A percentile compares a stretch with the other conserved stretches of the same genome.
Conservation (phyloP, 2,329 filamentous ascomycete genomes). For the Aspergillus oerlinghausenensis region DNA sequence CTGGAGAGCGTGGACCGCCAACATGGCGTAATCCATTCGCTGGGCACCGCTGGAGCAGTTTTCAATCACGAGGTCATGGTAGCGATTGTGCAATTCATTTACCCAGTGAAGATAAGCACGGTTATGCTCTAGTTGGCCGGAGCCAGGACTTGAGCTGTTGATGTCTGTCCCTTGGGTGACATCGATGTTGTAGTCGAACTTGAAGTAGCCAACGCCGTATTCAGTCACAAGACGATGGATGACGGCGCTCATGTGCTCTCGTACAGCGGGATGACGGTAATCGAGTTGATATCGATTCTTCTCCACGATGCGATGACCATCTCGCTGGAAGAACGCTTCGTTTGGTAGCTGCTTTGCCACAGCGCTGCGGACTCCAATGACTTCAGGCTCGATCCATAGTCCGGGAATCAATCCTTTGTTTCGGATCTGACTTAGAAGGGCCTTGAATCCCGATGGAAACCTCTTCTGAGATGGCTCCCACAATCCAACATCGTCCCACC, state of each 20-base stretch:
- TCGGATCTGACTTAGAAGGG: slow-evolving; percentile 21
- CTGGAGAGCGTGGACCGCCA: slow-evolving; percentile 28
- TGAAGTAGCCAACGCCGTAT: slow-evolving; percentile 32
- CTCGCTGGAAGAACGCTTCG: slow-evolving; percentile 31
- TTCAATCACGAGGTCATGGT: slow-evolving; percentile 31
- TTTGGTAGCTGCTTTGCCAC: slow-evolving; percentile 22
- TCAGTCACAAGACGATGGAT: slow-evolving; percentile 21
- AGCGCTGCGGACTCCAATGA: slow-evolving; percentile 28
- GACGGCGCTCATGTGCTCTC: slow-evolving; percentile 19
- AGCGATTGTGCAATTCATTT: slow-evolving; percentile 19
- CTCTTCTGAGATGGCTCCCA: slow-evolving; percentile 31
- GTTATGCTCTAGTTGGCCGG: slow-evolving; percentile 26
- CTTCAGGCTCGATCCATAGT: slow-evolving; percentile 36
- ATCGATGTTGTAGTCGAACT: slow-evolving; percentile 38
- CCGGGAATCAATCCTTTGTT: slow-evolving; percentile 25
- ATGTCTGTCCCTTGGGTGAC: slow-evolving; percentile 31
- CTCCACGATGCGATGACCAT: slow-evolving; percentile 29
- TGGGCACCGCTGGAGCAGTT: slow-evolving; percentile 35
- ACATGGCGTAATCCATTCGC: slow-evolving; percentile 35
- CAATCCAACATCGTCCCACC: slow-evolving; percentile 36
- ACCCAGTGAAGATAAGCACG: slow-evolving; percentile 34
- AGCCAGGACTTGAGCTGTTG: slow-evolving; percentile 17
- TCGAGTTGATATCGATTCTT: slow-evolving; percentile 33
- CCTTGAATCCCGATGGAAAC: slow-evolving; percentile 29
- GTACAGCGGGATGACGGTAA: slow-evolving; percentile 25